Percentiles rank a stretch among this genome's conserved stretches.
Evolutionary conservation across 176 grass and related monocot genomes (phyloP).

Genomic region (Avena eriantha): DNA sequence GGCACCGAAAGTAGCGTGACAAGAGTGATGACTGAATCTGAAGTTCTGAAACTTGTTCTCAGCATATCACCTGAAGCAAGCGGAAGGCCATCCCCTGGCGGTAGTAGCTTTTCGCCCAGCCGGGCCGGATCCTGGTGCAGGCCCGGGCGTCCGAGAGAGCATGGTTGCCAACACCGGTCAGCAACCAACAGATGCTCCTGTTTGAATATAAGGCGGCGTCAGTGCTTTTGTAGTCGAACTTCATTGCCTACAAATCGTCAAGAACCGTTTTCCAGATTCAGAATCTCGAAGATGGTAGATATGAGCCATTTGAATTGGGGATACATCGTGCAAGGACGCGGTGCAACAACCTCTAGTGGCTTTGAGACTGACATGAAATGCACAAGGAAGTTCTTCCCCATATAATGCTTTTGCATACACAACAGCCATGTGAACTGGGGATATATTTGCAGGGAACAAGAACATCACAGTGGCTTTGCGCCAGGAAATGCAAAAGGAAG

Average conservation of each 20-base stretch:
- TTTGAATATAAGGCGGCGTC: slow-evolving; percentile 14
- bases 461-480: too few relatives aligned
- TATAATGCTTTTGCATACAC: too few relatives aligned
- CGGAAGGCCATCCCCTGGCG: slow-evolving; percentile 36
- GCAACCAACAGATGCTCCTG: slow-evolving; percentile 17
- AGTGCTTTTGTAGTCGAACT: neutral
- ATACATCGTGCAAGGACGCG: neutral
- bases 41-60: neutral
- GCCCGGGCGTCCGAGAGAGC: slow-evolving; percentile 3
- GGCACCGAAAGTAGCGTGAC: too few relatives aligned
- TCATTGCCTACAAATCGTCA: neutral
- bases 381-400: too few relatives aligned
- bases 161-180: neutral
- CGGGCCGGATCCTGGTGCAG: neutral
- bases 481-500: too few relatives aligned
- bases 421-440: too few relatives aligned
- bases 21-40: neutral
- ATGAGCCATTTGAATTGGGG: too few relatives aligned
- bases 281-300: neutral
- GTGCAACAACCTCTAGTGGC: too few relatives aligned
- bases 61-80: slow-evolving; percentile 2
- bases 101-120: slow-evolving; percentile 38
- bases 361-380: neutral
- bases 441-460: too few relatives aligned
- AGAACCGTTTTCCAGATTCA: neutral